Evolutionary conservation across 2,329 filamentous ascomycete genomes (phyloP), one percentile per base, ranked within the genome.

Genomic region (Verticillium albo-atrum): DNA sequence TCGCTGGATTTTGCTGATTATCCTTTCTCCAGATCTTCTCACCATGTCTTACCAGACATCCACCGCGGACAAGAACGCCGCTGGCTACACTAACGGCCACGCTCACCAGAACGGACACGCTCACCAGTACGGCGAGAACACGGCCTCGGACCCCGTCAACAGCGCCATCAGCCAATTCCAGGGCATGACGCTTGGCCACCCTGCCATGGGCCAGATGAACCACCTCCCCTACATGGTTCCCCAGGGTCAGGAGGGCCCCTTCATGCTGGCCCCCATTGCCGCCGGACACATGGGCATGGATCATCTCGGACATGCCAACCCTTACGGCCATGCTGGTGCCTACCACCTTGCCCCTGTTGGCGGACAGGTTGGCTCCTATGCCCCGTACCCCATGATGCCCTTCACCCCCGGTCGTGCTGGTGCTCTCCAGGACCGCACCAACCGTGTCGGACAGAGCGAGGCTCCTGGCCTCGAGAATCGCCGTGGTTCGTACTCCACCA

Each of bases 401-500:
- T 83, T 78, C 68, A 83, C 82, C 14, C 80, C 83, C 23, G 80
- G 78, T n/a, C 80, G 82, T 20, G 68, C 77, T 32, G 71, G 74
- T 32, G 70, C 73, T 7, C 70, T 75, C 20, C 75, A 78, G 47
- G 77, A 81, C 61, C 81, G 79, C 32, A 72, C 77, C 55, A 79
- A 82, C 34, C 75, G 73, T 66, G 55, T 37, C 20, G 37, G 17
- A 25, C 55, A 56, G 6, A 74, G 71, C 15, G 82, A 88, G 35
- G 81, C 88, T 57, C 86, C 86, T 20, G 82, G 78, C 32, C 76
- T 89, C 30, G 85, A 89, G 65, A 88, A 88, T 61, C 85, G 86
- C 26, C 84, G 86, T 57, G 85, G 84, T 17, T 89, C 86, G 2
- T 88, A 89, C 71, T 89, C 86, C 1, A 89, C 86, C 28, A 89